A percentile compares a stretch with the other conserved stretches of the same genome.
These are phyloP conservation scores for Cladosporium sphaerospermum DNA, from an alignment of 2,329 filamentous ascomycete species.

Conservation along the genomic window DNA sequence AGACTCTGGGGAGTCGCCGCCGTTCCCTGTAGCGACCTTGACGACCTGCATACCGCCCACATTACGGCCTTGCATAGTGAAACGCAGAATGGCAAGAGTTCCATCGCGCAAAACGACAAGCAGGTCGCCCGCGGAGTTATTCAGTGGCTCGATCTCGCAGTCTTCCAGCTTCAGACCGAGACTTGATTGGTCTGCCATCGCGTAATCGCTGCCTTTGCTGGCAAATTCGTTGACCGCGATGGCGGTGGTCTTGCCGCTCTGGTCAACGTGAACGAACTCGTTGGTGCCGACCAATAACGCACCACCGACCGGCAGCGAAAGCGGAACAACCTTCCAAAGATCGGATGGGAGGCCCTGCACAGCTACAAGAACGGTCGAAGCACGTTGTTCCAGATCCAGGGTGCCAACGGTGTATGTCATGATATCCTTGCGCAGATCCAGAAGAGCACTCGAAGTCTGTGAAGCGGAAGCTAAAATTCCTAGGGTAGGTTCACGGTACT, in stretches of 20 bases:
- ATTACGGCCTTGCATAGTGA: slow-evolving; percentile 82
- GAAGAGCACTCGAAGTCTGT: slow-evolving; percentile 65
- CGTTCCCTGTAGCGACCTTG: slow-evolving; percentile 55
- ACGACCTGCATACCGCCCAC: slow-evolving; percentile 80
- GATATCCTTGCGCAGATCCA: slow-evolving; percentile 72
- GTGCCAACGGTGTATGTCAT: slow-evolving; percentile 92
- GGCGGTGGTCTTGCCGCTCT: slow-evolving; percentile 87
- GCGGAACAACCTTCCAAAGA: slow-evolving; percentile 71
- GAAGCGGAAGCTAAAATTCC: slow-evolving; percentile 79
- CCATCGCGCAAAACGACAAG: slow-evolving; percentile 76
- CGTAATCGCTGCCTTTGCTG: slow-evolving; percentile 73
- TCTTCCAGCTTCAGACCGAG: slow-evolving; percentile 75
- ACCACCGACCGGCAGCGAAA: slow-evolving; percentile 82
- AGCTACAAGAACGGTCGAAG: slow-evolving; percentile 86
- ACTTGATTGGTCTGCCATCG: slow-evolving; percentile 78
- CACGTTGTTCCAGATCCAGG: slow-evolving; percentile 84
- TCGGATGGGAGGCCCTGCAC: slow-evolving; percentile 82
- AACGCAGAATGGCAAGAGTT: slow-evolving; percentile 66
- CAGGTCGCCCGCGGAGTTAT: slow-evolving; percentile 71
- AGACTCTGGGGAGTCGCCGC: slow-evolving; percentile 56
- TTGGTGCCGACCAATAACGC: slow-evolving; percentile 81
- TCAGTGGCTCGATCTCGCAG: slow-evolving; percentile 70
- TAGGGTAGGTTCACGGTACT: slow-evolving; percentile 96
- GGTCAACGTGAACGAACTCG: slow-evolving; percentile 90
- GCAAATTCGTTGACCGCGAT: slow-evolving; percentile 90